phyloP scores from a whole-genome alignment of 805 yeast species.

The Saccharomyces cerevisiae region DNA sequence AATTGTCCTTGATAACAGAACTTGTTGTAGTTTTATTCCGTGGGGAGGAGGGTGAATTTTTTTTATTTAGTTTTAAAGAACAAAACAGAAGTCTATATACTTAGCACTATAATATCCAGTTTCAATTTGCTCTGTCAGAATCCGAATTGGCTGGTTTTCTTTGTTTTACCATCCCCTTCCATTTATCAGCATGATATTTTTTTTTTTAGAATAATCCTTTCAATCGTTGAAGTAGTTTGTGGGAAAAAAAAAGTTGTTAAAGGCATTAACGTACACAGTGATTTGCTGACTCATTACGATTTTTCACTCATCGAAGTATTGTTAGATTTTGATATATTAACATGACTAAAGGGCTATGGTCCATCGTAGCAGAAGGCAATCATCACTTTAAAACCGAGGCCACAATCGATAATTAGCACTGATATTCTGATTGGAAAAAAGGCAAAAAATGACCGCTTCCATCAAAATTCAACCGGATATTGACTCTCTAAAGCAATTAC shows the following conservation, averaged over 20 bases:
- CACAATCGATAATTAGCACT: neutral
- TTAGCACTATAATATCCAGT: neutral
- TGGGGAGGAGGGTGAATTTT: neutral
- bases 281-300: neutral
- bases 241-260: neutral
- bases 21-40: neutral
- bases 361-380: neutral
- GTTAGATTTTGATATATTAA: neutral
- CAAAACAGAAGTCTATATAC: neutral
- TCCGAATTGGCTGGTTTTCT: neutral
- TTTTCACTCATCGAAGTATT: neutral
- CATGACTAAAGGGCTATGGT: neutral
- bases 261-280: neutral
- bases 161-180: neutral
- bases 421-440: neutral
- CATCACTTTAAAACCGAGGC: neutral
- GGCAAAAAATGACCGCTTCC: neutral
- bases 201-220: neutral
- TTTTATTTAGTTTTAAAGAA: neutral
- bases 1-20: neutral
- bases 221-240: neutral
- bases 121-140: neutral
- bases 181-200: neutral
- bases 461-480: constrained; percentile 43
- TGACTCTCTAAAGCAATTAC: constrained; percentile 36